Conservation (phyloP, 169 alveolate species). For the Cryptosporidium viatorum region DNA sequence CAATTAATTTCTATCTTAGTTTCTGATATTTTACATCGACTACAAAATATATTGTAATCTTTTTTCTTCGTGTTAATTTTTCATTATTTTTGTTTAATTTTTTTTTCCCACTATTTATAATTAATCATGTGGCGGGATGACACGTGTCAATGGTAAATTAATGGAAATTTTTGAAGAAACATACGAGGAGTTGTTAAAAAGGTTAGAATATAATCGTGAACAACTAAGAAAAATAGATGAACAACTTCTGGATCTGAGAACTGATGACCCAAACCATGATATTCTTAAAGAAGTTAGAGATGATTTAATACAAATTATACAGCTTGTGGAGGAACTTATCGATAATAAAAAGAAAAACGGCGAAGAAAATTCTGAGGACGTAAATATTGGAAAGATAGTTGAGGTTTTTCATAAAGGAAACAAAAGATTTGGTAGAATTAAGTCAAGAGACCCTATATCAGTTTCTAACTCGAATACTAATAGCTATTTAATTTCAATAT, state of each 20-base stretch:
- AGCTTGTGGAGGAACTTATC: conserved; percentile 14
- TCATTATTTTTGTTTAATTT: background rate
- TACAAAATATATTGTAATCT: too few relatives aligned
- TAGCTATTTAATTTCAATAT: conserved; percentile 1
- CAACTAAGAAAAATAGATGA: conserved; percentile 29
- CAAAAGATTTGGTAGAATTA: conserved; percentile 52
- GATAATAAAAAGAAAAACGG: background rate
- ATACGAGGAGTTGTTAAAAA: conserved; percentile 1
- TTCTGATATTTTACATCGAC: background rate
- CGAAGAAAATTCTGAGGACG: background rate
- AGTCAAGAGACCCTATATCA: background rate
- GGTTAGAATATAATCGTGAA: background rate
- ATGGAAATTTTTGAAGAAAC: conserved; percentile 37
- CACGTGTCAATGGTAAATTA: background rate
- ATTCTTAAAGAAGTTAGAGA: conserved; percentile 2
- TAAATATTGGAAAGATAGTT: conserved; percentile 18
- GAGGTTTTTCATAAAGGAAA: conserved; percentile 19
- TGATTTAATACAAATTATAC: conserved; percentile 33
- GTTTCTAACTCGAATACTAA: background rate
- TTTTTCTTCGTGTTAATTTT: too few relatives aligned
- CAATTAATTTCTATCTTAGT: background rate
- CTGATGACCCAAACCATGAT: conserved; percentile 1
- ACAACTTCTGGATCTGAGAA: background rate
- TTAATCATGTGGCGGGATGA: background rate
- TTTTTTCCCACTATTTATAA: background rate